Base-by-base conservation (phyloP, 257 asterid species). In the Cruciata laevipes region DNA sequence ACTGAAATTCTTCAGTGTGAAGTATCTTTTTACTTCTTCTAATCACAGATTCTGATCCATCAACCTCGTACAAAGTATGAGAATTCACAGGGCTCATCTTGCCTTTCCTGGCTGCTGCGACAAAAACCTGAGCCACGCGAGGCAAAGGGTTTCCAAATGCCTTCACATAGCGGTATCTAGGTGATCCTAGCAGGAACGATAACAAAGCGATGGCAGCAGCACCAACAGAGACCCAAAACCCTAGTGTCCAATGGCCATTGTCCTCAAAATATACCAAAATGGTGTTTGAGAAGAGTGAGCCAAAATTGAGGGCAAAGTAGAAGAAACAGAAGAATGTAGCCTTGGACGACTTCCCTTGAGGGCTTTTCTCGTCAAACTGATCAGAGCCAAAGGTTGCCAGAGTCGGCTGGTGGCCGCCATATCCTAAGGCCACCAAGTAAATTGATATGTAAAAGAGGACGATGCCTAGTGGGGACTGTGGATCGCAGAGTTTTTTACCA, bases 401-500 rank as follows among this genome's bases (percentile, higher is more conserved):
- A 2, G 97, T 87, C 13, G 97, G 97, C 53, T 90, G 95, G 76
- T 87, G 90, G 4, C 95, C 97, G 3, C 97, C 97, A 51, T 87
- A 84, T 38, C 97, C 97, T 2, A 87, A 77, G 3, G 97, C 96
- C 27, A 87, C 89, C 23, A 90, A 47, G 75, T 87, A 90, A 51
- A 90, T 84, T 31, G 90, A 87, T 25, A 83, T 42, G 80, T 90
- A 88, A 74, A 90, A 87, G 0, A 80, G 6, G 21, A 35, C 73
- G 0, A 76, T 63, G 59, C 86, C 85, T 35, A 61, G 7, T 0
- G 75, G 0, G 7, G 81, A 52, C 1, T 65, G 24, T 0, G 86
- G 78, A 32, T 13, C 7, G 30, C 91, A 83, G 12, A 44, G 7
- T 11, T 47, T 21, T 47, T 57, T 24, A 7, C 85, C 86, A 27